Base-by-base conservation (phyloP, 306 rosid species). In the Malus sylvestris region DNA sequence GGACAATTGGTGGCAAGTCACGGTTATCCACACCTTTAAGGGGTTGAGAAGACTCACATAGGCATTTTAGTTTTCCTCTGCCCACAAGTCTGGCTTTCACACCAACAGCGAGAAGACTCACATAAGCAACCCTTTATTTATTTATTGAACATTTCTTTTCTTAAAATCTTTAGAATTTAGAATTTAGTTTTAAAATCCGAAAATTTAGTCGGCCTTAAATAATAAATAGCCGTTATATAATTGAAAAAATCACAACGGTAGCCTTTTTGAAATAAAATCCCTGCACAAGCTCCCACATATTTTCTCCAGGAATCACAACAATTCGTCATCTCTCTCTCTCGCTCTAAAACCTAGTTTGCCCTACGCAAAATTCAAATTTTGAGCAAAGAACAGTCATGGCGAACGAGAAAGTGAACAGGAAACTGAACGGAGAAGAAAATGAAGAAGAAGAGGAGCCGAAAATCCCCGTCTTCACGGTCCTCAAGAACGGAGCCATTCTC, bases 401-500 rank as follows among this genome's bases (percentile, higher is more conserved):
- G n/a, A 30, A 68, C 74, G 79, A 23, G 75, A 60, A 72, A 66
- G 78, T 78, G 16, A 61, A 4, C 30, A 61, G 16, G 46, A 69
- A 29, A 61, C 33, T 52, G 25, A 44, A 30, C 0, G 66, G 68
- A 2, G 55, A 51, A 51, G 55, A 2, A 51, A 51, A 16, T 6
- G 55, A 51, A 51, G 42, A 33, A 29, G 22, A 53, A 42, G 77
- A 78, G 46, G 84, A 86, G 38, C 70, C 51, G 1, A 80, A 83
- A 64, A 83, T 95, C 38, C 98, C 98, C 10, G 86, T 90, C 13
- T 83, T 95, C 68, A 89, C 93, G 0, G 98, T 92, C 81, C 51
- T 90, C 2, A 92, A 93, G 84, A 91, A 90, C 80, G 93, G 88
- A 3, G 80, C 85, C 12, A 83, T 87, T 69, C 85, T 91, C 81